Conservation (phyloP, 177 flowering plant species). For the Vitis hybrid region DNA sequence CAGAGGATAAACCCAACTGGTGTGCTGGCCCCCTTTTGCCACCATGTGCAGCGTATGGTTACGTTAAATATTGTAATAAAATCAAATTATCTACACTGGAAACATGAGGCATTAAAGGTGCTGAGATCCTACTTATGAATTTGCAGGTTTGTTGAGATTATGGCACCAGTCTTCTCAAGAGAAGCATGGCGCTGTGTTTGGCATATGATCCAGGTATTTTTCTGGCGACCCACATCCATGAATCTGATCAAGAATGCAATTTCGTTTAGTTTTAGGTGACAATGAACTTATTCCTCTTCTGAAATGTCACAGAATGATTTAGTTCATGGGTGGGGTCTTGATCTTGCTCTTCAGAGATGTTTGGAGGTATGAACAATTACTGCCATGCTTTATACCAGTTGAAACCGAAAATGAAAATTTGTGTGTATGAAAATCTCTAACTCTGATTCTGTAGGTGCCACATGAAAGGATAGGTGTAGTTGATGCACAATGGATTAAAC, state of each 20-base stretch:
- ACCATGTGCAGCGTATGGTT: no score
- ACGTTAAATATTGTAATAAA: no score
- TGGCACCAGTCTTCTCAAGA: no score
- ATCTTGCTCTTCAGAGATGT: neutral
- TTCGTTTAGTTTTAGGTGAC: neutral
- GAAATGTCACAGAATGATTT: neutral
- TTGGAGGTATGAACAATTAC: neutral
- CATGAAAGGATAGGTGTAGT: slow-evolving; percentile 4
- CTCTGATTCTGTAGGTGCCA: neutral
- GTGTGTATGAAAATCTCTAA: neutral
- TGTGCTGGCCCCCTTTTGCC: no score
- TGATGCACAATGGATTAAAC: slow-evolving; percentile 5
- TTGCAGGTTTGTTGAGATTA: no score
- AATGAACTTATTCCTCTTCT: neutral
- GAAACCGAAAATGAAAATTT: neutral
- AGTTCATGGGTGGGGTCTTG: neutral
- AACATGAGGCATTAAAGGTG: no score
- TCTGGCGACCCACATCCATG: neutral
- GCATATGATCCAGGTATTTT: no score
- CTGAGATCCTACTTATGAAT: no score
- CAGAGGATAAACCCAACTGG: no score
- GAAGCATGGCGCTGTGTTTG: no score
- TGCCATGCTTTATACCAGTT: no score
- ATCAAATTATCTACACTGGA: no score
- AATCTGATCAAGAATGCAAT: neutral